A percentile compares a stretch with the other conserved stretches of the same genome.
phyloP scores from a whole-genome alignment of 805 yeast genomes.

The Kluyveromyces lactis region DNA sequence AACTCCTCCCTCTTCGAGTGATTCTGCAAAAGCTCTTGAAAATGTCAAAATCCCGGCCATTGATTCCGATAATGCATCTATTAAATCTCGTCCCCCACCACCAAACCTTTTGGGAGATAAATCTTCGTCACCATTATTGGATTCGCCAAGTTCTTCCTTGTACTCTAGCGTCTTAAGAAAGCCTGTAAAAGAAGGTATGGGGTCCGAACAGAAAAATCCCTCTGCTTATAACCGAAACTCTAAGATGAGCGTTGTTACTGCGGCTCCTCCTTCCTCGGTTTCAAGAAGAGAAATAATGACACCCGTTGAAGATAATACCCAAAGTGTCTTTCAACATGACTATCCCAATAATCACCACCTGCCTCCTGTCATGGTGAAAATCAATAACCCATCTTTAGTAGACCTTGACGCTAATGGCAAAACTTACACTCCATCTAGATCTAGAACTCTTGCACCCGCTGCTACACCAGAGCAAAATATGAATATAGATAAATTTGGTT shows the following conservation, averaged over 20 bases:
- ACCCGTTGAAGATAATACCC: background rate
- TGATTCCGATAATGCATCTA: constrained; percentile 2
- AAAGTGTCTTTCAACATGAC: background rate
- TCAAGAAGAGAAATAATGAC: constrained; percentile 1
- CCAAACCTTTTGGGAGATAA: constrained; percentile 9
- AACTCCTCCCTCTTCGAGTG: constrained; percentile 5
- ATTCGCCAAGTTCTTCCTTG: constrained; percentile 2
- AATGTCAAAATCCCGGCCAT: background rate
- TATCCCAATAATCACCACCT: background rate
- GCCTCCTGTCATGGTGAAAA: background rate
- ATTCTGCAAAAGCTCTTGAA: constrained; percentile 1
- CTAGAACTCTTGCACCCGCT: background rate
- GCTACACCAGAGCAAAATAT: too few species aligned
- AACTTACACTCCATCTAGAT: background rate
- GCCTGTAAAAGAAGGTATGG: background rate
- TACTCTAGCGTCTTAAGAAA: constrained; percentile 5
- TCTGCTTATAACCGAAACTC: background rate
- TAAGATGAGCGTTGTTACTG: background rate
- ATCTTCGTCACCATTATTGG: constrained; percentile 8
- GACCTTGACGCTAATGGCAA: background rate
- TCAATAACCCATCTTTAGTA: constrained; percentile 1
- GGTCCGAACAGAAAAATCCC: background rate
- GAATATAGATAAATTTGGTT: background rate
- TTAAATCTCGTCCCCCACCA: constrained; percentile 9
- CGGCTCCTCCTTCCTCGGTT: too few species aligned